These are phyloP conservation scores for Podospora pseudocomata DNA, from an alignment of 495 filamentous ascomycete species.

Conservation along the genomic window DNA sequence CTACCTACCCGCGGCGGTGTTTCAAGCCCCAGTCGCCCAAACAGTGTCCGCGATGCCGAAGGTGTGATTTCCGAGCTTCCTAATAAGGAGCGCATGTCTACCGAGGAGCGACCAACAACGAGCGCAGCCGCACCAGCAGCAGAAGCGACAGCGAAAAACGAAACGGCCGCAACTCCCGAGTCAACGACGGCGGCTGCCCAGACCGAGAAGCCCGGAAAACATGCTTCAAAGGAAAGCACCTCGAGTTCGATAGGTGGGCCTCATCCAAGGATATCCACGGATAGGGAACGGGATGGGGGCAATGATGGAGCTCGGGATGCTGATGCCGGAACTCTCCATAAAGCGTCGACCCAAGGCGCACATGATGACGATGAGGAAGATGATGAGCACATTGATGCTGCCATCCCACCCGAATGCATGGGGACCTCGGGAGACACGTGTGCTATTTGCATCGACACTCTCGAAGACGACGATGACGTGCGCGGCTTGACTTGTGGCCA, in stretches of 20 bases:
- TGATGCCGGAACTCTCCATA: constrained; percentile 13
- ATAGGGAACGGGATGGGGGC: constrained; percentile 18
- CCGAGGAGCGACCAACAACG: constrained; percentile 33
- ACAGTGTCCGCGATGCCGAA: constrained; percentile 62
- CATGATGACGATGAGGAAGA: constrained; percentile 67
- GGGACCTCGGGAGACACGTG: constrained; percentile 89
- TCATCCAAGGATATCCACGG: constrained; percentile 19
- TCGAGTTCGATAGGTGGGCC: constrained; percentile 25
- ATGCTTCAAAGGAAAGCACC: constrained; percentile 33
- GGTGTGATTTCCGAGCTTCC: constrained; percentile 45
- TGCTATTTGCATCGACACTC: constrained; percentile 89
- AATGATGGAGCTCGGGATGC: background rate
- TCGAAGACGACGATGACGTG: constrained; percentile 94
- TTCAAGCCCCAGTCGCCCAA: constrained; percentile 66
- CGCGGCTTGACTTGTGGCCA: constrained; percentile 91
- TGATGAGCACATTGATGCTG: constrained; percentile 80
- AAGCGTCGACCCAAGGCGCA: constrained; percentile 30
- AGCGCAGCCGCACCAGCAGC: constrained; percentile 27
- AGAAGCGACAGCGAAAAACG: background rate
- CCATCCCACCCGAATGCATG: constrained; percentile 76
- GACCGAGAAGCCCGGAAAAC: constrained; percentile 10
- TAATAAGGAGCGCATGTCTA: constrained; percentile 36
- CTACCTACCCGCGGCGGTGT: constrained; percentile 83
- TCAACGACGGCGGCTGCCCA: background rate
- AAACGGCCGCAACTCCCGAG: background rate